Conservation (phyloP, 1,139 yeast species). For the Kazachstania sp. region DNA sequence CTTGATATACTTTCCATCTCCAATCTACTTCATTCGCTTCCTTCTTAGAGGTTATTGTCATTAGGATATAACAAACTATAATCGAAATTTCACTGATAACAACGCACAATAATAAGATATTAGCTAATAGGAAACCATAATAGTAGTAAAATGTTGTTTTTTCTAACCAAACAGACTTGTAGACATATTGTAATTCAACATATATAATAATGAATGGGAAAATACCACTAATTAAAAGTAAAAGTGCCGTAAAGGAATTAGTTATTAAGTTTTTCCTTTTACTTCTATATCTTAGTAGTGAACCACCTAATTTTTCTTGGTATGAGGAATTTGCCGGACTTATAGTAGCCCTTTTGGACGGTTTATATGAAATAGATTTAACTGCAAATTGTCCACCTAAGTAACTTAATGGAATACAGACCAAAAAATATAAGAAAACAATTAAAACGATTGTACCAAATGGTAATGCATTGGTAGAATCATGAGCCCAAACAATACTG, state of each 20-base stretch:
- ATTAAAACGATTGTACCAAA: slow-evolving; percentile 61
- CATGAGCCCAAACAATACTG: slow-evolving; percentile 65
- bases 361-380: background rate
- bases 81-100: slow-evolving; percentile 69
- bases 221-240: slow-evolving; percentile 9
- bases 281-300: background rate
- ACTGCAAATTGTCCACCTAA: slow-evolving; percentile 58
- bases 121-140: slow-evolving; percentile 67
- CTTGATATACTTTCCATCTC: slow-evolving; percentile 78
- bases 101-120: slow-evolving; percentile 49
- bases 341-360: background rate
- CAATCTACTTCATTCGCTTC: slow-evolving; percentile 38
- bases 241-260: slow-evolving; percentile 6
- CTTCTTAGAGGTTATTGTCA: slow-evolving; percentile 32
- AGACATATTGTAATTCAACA: slow-evolving; percentile 66
- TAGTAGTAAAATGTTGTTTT: slow-evolving; percentile 70
- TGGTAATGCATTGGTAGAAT: slow-evolving; percentile 70
- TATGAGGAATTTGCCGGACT: background rate
- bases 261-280: slow-evolving; percentile 1
- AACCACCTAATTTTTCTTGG: slow-evolving; percentile 1
- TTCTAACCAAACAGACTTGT: slow-evolving; percentile 73
- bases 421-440: slow-evolving; percentile 47
- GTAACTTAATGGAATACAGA: slow-evolving; percentile 67
- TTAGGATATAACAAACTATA: slow-evolving; percentile 56
- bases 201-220: slow-evolving; percentile 74